Conservation (phyloP, 1,284 basidiomycete genomes). For the Sanguinoderma infundibulare region DNA sequence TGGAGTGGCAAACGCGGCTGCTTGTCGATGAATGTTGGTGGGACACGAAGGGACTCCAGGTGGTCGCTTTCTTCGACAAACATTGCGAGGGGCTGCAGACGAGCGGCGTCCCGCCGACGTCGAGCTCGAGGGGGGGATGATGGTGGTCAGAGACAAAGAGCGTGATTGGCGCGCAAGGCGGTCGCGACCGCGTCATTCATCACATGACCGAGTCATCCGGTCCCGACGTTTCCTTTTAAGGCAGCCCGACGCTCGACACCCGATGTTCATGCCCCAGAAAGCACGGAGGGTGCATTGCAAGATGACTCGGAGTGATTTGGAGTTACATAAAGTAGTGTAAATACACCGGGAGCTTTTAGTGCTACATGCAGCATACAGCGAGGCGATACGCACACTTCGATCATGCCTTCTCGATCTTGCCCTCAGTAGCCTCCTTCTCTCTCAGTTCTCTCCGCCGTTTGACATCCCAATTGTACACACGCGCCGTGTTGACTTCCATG, state of each 20-base stretch:
- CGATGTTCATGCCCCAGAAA: background rate
- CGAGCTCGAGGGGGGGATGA: background rate
- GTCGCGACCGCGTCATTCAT: conserved; percentile 14
- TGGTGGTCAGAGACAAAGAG: conserved; percentile 8
- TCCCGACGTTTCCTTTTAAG: background rate
- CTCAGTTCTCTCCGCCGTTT: conserved; percentile 74
- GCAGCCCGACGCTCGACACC: background rate
- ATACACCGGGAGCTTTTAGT: background rate
- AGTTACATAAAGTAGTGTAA: background rate
- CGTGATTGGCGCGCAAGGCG: background rate
- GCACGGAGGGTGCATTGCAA: background rate
- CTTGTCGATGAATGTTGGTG: background rate
- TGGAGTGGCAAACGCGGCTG: conserved; percentile 1
- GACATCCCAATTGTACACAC: conserved; percentile 97
- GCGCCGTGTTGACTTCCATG: conserved; percentile 98
- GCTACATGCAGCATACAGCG: background rate
- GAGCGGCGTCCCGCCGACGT: background rate
- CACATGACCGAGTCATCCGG: conserved; percentile 16
- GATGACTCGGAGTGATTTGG: background rate
- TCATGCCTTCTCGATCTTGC: conserved; percentile 18
- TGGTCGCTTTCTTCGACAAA: conserved; percentile 17
- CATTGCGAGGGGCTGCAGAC: conserved; percentile 2
- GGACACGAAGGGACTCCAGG: conserved; percentile 8
- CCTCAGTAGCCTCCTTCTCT: conserved; percentile 43
- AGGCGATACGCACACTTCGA: background rate